Conservation (phyloP, 148 eudicot species). For the Rhododendron ferrugineum region DNA sequence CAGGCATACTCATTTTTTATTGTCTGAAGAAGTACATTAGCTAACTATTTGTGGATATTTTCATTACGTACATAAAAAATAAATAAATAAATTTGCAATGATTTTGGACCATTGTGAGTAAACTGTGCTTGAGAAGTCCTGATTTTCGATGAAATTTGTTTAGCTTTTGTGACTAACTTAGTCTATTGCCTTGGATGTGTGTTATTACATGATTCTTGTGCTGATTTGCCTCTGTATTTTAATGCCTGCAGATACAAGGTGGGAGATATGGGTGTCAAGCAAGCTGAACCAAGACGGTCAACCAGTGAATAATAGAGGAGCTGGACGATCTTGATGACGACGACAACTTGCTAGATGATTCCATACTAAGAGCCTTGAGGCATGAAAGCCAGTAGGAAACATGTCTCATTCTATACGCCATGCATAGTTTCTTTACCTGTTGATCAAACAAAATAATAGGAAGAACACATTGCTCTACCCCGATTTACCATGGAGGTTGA, state of each 20-base stretch:
- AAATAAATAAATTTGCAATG: not conserved
- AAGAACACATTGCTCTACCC: not conserved
- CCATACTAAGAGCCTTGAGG: conserved; percentile 43
- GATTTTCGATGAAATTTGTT: not conserved
- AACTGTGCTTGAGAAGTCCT: not conserved
- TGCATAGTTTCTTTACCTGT: not conserved
- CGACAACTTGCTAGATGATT: conserved; percentile 32
- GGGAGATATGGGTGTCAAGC: conserved; percentile 64
- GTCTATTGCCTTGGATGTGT: not conserved
- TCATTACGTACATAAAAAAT: not conserved
- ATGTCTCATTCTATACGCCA: not conserved
- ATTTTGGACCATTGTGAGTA: not conserved
- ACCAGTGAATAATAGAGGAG: conserved; percentile 62
- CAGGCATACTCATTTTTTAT: too few species aligned
- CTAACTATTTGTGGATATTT: not conserved
- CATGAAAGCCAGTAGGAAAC: conserved; percentile 36
- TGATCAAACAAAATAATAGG: not conserved
- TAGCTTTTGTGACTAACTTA: not conserved
- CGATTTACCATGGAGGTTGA: not conserved
- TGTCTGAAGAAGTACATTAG: not conserved
- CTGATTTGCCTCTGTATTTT: not conserved
- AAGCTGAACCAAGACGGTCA: conserved; percentile 73
- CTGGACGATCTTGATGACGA: conserved; percentile 69
- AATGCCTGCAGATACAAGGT: conserved; percentile 45
- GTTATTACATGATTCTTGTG: not conserved